A percentile compares a stretch with the other conserved stretches of the same genome.
Conservation (phyloP, 805 yeast genomes). For the Candida cerambycidarum region DNA sequence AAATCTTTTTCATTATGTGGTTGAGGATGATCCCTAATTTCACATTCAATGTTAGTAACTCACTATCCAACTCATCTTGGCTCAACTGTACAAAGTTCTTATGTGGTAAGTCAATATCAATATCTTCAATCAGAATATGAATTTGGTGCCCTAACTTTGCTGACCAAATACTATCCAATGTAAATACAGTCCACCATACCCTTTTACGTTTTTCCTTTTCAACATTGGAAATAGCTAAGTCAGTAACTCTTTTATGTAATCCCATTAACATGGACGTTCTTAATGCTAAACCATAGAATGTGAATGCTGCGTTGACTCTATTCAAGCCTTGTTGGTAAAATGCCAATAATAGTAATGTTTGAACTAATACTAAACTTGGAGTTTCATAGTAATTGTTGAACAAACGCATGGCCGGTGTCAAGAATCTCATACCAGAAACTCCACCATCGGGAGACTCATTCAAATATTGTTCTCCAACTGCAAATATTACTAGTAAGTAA, state of each 20-base stretch:
- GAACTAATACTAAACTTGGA: conserved; percentile 29
- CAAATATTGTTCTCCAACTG: conserved; percentile 15
- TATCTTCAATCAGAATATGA: conserved; percentile 38
- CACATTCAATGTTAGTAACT: conserved; percentile 32
- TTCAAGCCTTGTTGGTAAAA: conserved; percentile 35
- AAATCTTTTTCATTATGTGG: conserved; percentile 30
- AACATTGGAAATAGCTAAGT: neutral
- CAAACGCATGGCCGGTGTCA: conserved; percentile 28
- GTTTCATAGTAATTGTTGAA: conserved; percentile 30
- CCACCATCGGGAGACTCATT: conserved; percentile 13
- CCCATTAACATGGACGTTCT: conserved; percentile 37
- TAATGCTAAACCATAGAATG: conserved; percentile 38
- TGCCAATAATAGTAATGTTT: conserved; percentile 31
- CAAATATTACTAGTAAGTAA: conserved; percentile 9
- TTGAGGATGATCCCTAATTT: conserved; percentile 36
- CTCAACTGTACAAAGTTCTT: conserved; percentile 19
- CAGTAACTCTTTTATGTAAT: conserved; percentile 24
- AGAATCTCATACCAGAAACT: conserved; percentile 36
- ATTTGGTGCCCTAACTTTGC: conserved; percentile 36
- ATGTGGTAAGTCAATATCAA: conserved; percentile 39
- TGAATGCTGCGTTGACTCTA: conserved; percentile 35
- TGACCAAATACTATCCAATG: conserved; percentile 38
- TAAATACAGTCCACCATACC: conserved; percentile 42
- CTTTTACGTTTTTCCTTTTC: conserved; percentile 30
- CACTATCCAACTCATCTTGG: conserved; percentile 26